Percentiles rank a stretch among this genome's conserved stretches.
These are phyloP conservation scores for Fusarium albidum DNA, from an alignment of 2,329 filamentous ascomycete species.

Conservation along the genomic window DNA sequence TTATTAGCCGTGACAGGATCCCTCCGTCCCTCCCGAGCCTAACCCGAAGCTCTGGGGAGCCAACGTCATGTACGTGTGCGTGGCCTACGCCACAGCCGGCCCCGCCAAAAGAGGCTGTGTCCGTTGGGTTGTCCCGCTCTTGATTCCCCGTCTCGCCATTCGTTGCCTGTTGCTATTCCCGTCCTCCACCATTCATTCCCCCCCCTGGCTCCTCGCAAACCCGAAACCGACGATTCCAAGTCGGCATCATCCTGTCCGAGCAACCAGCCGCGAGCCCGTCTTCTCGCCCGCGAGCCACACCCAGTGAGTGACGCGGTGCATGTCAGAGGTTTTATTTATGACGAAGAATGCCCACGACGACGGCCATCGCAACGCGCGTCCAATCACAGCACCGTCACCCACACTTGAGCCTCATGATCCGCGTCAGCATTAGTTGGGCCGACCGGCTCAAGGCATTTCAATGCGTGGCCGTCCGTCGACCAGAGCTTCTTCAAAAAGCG, in stretches of 20 bases:
- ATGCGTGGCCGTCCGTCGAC: background rate
- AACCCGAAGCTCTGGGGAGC: slow-evolving; percentile 6
- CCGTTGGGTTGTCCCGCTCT: background rate
- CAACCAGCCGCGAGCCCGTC: slow-evolving; percentile 13
- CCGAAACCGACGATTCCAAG: background rate
- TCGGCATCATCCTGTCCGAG: slow-evolving; percentile 21
- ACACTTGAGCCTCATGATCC: slow-evolving; percentile 25
- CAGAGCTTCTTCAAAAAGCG: too few relatives aligned
- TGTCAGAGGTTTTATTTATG: background rate
- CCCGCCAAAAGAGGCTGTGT: slow-evolving; percentile 33
- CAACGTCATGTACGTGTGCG: slow-evolving; percentile 32
- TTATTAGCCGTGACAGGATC: slow-evolving; percentile 7
- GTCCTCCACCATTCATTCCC: slow-evolving; percentile 11
- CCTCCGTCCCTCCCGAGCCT: slow-evolving; percentile 1
- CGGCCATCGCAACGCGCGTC: slow-evolving; percentile 26
- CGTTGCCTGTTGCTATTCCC: slow-evolving; percentile 25
- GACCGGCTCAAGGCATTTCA: slow-evolving; percentile 1
- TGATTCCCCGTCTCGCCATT: slow-evolving; percentile 3
- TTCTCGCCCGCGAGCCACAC: slow-evolving; percentile 9
- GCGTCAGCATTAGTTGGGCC: slow-evolving; percentile 18
- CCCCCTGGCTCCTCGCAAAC: background rate
- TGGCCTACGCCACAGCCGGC: slow-evolving; percentile 28
- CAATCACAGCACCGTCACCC: slow-evolving; percentile 9
- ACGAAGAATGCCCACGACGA: background rate
- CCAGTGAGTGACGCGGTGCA: slow-evolving; percentile 10